These are phyloP conservation scores for Colletotrichum eleusines DNA, from an alignment of 2,329 filamentous ascomycete genomes.

Conservation along the genomic window DNA sequence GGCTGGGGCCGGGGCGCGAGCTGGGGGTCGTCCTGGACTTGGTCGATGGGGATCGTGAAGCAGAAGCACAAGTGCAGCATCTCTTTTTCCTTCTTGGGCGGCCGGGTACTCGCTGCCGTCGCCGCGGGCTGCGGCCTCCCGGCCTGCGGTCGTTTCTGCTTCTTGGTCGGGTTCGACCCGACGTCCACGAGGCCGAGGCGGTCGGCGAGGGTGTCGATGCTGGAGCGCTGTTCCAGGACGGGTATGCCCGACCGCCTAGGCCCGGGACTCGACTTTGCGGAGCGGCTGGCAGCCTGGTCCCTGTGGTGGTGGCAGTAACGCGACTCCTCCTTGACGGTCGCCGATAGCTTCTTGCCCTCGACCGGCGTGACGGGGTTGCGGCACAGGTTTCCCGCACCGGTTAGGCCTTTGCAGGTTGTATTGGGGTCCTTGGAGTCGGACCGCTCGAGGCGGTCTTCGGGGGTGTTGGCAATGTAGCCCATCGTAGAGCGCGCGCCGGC, in stretches of 20 bases:
- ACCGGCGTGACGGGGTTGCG: conserved; percentile 73
- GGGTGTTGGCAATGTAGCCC: conserved; percentile 78
- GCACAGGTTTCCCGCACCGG: conserved; percentile 84
- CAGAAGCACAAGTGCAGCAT: conserved; percentile 63
- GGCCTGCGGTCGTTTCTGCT: conserved; percentile 48
- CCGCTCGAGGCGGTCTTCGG: conserved; percentile 82
- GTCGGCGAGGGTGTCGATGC: conserved; percentile 88
- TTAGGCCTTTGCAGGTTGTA: conserved; percentile 90
- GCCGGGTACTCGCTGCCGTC: conserved; percentile 22
- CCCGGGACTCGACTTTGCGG: conserved; percentile 60
- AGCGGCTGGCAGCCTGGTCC: conserved; percentile 79
- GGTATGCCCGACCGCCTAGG: conserved; percentile 59
- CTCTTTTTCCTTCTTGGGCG: conserved; percentile 49
- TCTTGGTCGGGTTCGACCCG: conserved; percentile 52
- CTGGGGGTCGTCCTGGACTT: conserved; percentile 47
- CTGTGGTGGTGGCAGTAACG: conserved; percentile 97
- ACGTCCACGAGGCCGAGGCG: conserved; percentile 81
- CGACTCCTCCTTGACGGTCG: conserved; percentile 60
- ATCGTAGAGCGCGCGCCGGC: conserved; percentile 53
- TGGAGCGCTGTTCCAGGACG: conserved; percentile 75
- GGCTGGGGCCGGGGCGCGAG: conserved; percentile 60
- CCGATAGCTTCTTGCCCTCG: conserved; percentile 44
- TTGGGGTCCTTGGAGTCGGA: conserved; percentile 87
- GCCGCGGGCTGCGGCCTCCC: conserved; percentile 37
- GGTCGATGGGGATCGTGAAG: conserved; percentile 62